phyloP scores from a whole-genome alignment of 1,284 basidiomycete genomes.

The Lentinus polychrous region DNA sequence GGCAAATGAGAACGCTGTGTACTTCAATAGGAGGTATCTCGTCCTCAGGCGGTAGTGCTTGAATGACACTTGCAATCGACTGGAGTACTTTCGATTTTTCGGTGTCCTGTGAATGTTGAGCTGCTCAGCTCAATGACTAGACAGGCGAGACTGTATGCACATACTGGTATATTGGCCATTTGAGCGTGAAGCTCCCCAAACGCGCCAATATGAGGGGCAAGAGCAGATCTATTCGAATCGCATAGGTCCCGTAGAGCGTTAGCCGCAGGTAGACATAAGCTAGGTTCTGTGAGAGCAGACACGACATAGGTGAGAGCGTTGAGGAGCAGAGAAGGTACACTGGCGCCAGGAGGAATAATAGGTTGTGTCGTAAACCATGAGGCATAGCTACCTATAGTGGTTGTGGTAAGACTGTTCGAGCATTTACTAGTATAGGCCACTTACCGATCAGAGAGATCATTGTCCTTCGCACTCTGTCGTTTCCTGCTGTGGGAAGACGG shows the following conservation, averaged over 20 bases:
- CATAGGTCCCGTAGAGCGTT: constrained; percentile 79
- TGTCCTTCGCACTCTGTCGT: constrained; percentile 65
- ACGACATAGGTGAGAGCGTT: constrained; percentile 69
- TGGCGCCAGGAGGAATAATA: constrained; percentile 28
- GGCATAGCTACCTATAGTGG: constrained; percentile 63
- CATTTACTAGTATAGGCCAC: constrained; percentile 13
- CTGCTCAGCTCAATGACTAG: background rate
- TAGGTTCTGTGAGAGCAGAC: constrained; percentile 55
- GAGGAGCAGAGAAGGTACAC: constrained; percentile 41
- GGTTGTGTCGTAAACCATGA: constrained; percentile 73
- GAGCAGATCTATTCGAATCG: constrained; percentile 74
- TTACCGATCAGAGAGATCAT: constrained; percentile 66
- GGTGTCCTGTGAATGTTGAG: constrained; percentile 47
- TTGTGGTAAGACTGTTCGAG: background rate
- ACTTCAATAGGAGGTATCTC: constrained; percentile 78
- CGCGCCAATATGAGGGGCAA: constrained; percentile 76
- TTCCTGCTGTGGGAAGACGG: constrained; percentile 55
- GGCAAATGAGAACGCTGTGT: constrained; percentile 12
- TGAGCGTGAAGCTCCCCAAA: constrained; percentile 80
- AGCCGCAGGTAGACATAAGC: constrained; percentile 68
- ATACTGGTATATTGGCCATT: constrained; percentile 65
- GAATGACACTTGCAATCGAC: constrained; percentile 85
- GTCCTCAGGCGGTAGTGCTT: constrained; percentile 72
- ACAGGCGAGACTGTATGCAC: constrained; percentile 20
- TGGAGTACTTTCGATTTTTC: constrained; percentile 87